phyloP scores from a whole-genome alignment of 805 yeast species.

The Cyberlindnera mrakii region DNA sequence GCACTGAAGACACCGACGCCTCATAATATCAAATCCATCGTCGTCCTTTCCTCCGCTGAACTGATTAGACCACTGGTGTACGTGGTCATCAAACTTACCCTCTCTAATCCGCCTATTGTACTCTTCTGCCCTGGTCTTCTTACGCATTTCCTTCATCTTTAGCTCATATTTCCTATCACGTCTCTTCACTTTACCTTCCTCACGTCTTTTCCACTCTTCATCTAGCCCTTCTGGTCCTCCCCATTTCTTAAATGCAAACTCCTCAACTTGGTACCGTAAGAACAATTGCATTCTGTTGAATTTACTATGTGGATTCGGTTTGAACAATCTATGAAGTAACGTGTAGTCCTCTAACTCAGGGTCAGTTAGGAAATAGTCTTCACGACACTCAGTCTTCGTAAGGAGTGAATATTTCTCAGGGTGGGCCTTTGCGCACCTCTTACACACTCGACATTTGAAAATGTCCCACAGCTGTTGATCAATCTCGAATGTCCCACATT shows the following conservation, averaged over 20 bases:
- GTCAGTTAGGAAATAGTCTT: slow-evolving; percentile 89
- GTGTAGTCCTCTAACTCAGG: slow-evolving; percentile 75
- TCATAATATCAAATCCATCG: slow-evolving; percentile 36
- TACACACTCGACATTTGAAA: slow-evolving; percentile 76
- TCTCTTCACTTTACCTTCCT: slow-evolving; percentile 60
- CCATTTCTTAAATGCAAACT: slow-evolving; percentile 91
- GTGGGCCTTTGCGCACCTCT: slow-evolving; percentile 57
- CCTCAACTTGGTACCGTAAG: slow-evolving; percentile 88
- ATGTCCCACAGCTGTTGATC: slow-evolving; percentile 64
- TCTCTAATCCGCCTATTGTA: slow-evolving; percentile 64
- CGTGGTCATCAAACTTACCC: slow-evolving; percentile 54
- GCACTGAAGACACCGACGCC: slow-evolving; percentile 68
- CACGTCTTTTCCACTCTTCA: slow-evolving; percentile 86
- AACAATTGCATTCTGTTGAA: slow-evolving; percentile 91
- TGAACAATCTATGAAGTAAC: slow-evolving; percentile 71
- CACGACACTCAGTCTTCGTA: slow-evolving; percentile 92
- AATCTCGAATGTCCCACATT: slow-evolving; percentile 76
- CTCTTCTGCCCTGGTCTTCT: slow-evolving; percentile 88
- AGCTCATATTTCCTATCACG: slow-evolving; percentile 74
- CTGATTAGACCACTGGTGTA: slow-evolving; percentile 69
- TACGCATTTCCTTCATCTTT: slow-evolving; percentile 82
- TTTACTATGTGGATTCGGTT: slow-evolving; percentile 89
- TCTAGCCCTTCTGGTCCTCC: slow-evolving; percentile 85
- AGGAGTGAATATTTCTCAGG: slow-evolving; percentile 88
- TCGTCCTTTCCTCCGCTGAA: slow-evolving; percentile 37